A percentile compares a stretch with the other conserved stretches of the same genome.
phyloP scores from a whole-genome alignment of 2,329 filamentous ascomycete genomes.

The Thielaviopsis punctulata region DNA sequence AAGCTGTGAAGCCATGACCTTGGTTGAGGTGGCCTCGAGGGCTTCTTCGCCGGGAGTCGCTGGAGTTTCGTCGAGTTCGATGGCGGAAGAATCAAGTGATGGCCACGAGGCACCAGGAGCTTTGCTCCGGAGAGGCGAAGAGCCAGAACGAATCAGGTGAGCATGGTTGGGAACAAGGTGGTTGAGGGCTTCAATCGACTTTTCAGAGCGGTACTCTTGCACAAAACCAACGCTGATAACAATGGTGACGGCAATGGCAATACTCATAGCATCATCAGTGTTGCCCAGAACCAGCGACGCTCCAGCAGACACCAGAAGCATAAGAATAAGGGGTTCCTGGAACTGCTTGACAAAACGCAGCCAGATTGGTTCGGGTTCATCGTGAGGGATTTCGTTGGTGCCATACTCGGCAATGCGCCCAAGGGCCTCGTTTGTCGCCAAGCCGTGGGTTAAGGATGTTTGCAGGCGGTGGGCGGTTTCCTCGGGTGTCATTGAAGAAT shows the following conservation, averaged over 20 bases:
- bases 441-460: slow-evolving; percentile 68
- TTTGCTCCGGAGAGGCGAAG: slow-evolving; percentile 17
- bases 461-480: slow-evolving; percentile 62
- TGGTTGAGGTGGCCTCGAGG: slow-evolving; percentile 58
- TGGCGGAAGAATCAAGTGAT: slow-evolving; percentile 20
- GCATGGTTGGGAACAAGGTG: slow-evolving; percentile 90
- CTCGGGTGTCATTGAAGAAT: slow-evolving; percentile 51
- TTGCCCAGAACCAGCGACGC: slow-evolving; percentile 87
- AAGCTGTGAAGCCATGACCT: slow-evolving; percentile 71
- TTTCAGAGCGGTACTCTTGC: slow-evolving; percentile 93
- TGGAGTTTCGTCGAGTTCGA: slow-evolving; percentile 25
- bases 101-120: slow-evolving; percentile 32
- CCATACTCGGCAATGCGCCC: slow-evolving; percentile 66
- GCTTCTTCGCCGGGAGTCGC: slow-evolving; percentile 43
- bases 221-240: slow-evolving; percentile 92
- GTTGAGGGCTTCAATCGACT: slow-evolving; percentile 87
- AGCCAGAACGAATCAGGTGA: slow-evolving; percentile 59
- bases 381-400: slow-evolving; percentile 85
- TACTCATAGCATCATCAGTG: slow-evolving; percentile 86
- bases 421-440: slow-evolving; percentile 66
- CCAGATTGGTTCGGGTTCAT: slow-evolving; percentile 87
- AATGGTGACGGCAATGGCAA: slow-evolving; percentile 89
- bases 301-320: slow-evolving; percentile 76
- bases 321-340: slow-evolving; percentile 81
- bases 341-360: slow-evolving; percentile 92